Conservation (phyloP, 257 asterid species). For the Henckelia pumila region DNA sequence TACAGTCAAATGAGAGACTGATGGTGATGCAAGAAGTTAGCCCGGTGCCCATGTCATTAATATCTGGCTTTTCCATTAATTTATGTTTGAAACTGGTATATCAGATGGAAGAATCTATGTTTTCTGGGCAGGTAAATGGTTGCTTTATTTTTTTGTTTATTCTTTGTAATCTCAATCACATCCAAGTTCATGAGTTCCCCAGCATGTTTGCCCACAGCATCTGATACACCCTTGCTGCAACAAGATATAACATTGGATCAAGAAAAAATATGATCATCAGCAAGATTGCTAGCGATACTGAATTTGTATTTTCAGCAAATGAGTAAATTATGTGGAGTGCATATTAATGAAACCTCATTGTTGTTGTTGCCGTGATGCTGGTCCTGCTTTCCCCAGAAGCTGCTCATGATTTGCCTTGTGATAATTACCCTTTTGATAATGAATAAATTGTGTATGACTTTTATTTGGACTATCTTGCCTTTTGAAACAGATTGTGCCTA, state of each 20-base stretch:
- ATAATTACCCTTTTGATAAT: conserved; percentile 6
- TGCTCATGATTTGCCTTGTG: conserved; percentile 16
- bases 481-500: conserved; percentile 80
- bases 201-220: background rate
- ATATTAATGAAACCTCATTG: background rate
- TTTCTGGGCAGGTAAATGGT: conserved; percentile 81
- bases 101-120: conserved; percentile 91
- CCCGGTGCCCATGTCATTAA: conserved; percentile 80
- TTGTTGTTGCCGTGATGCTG: conserved; percentile 15
- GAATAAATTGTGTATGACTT: conserved; percentile 12
- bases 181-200: conserved; percentile 24
- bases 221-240: background rate
- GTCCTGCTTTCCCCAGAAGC: conserved; percentile 11
- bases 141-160: conserved; percentile 15
- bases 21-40: conserved; percentile 93
- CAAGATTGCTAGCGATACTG: conserved; percentile 2
- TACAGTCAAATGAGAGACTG: conserved; percentile 80
- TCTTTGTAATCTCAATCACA: conserved; percentile 7
- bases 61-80: conserved; percentile 88
- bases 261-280: background rate
- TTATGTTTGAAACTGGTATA: conserved; percentile 75
- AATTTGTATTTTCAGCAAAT: background rate
- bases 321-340: conserved; percentile 17
- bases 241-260: background rate
- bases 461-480: conserved; percentile 27